A percentile compares a stretch with the other conserved stretches of the same genome.
Conservation (phyloP, 805 yeast species). For the Ogataea zsoltii region DNA sequence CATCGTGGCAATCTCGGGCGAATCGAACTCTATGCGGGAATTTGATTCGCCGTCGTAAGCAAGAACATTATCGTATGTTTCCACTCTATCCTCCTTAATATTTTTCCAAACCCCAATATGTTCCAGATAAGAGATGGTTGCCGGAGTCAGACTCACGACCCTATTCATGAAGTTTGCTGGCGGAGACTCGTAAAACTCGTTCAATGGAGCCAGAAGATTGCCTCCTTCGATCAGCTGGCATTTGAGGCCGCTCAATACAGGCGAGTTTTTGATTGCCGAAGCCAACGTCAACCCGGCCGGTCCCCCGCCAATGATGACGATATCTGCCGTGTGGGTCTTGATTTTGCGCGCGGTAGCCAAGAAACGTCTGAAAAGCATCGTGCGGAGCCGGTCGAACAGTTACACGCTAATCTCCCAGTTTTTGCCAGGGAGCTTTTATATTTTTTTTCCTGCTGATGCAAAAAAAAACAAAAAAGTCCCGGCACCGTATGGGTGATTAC, state of each 20-base stretch:
- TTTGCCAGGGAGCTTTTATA: no score
- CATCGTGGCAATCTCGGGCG: conserved; percentile 74
- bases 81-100: conserved; percentile 68
- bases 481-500: no score
- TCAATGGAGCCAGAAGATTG: conserved; percentile 49
- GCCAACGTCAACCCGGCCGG: conserved; percentile 93
- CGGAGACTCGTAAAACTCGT: conserved; percentile 44
- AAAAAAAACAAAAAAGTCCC: no score
- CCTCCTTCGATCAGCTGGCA: conserved; percentile 77
- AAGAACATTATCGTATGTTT: conserved; percentile 75
- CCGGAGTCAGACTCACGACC: conserved; percentile 84
- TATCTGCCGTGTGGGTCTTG: conserved; percentile 46
- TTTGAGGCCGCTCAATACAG: conserved; percentile 55
- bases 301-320: conserved; percentile 93
- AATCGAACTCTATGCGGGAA: conserved; percentile 71
- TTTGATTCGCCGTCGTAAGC: conserved; percentile 85
- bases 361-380: conserved; percentile 26
- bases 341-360: conserved; percentile 27
- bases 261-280: conserved; percentile 73
- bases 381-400: no score
- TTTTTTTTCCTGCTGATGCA: no score
- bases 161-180: conserved; percentile 68
- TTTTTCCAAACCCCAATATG: conserved; percentile 76
- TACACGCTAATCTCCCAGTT: no score
- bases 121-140: conserved; percentile 63